phyloP scores from a whole-genome alignment of 1,284 basidiomycete genomes.

The Trichosporon inkin region DNA sequence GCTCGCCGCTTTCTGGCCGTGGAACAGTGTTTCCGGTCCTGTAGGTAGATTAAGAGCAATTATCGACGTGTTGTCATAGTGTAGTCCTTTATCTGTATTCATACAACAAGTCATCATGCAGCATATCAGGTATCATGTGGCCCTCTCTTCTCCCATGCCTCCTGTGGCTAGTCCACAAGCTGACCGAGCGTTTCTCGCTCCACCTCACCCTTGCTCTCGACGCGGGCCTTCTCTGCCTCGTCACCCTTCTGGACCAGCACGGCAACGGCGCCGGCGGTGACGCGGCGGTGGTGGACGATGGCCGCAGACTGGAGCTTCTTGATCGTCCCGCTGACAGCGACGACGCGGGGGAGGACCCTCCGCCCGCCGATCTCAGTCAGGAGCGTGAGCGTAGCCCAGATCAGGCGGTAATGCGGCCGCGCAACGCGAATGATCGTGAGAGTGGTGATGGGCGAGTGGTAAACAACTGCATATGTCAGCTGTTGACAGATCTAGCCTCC shows the following conservation, averaged over 20 bases:
- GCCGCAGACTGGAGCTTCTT: conserved; percentile 43
- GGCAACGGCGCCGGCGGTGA: conserved; percentile 28
- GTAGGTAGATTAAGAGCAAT: background rate
- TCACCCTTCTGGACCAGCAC: conserved; percentile 20
- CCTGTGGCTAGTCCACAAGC: conserved; percentile 16
- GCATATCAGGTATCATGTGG: background rate
- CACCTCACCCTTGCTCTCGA: conserved; percentile 11
- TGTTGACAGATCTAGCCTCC: too few relatives aligned
- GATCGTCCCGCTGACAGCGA: conserved; percentile 46
- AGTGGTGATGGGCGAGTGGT: conserved; percentile 43
- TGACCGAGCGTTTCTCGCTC: conserved; percentile 18
- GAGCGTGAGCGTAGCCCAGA: conserved; percentile 35
- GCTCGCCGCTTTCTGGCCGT: conserved; percentile 13
- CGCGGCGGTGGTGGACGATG: conserved; percentile 39
- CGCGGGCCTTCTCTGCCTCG: conserved; percentile 17
- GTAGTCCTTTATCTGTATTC: conserved; percentile 10
- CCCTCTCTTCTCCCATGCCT: background rate
- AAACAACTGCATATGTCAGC: conserved; percentile 35
- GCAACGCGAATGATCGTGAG: conserved; percentile 45
- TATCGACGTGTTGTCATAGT: background rate
- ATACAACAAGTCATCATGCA: conserved; percentile 17
- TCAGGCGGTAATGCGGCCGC: conserved; percentile 39
- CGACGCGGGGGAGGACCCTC: conserved; percentile 37
- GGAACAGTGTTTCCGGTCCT: conserved; percentile 16
- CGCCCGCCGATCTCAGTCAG: conserved; percentile 22